Base-by-base conservation (phyloP, 305 asterid species). In the Fraxinus xanthoxyloides region DNA sequence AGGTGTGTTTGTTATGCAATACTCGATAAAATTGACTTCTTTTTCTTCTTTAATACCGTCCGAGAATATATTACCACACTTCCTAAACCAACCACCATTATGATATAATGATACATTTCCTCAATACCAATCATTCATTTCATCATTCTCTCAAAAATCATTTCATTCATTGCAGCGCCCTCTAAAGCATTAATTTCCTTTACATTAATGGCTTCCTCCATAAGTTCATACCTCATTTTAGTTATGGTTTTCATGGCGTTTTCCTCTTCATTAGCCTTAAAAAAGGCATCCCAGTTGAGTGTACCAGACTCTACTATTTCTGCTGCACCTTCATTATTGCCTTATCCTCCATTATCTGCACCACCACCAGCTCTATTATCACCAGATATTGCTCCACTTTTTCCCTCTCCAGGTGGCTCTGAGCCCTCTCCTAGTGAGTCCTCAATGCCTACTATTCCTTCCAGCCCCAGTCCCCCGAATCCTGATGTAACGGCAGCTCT, bases 381-480 rank as follows among this genome's bases (percentile, higher is more conserved):
- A 7, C 98, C 97, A n/a, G 97, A 93, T 77, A 89, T 89, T 31
- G 61, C 82, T 61, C 98, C 97, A 35, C 89, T 92, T 30, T 93
- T 94, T 82, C 98, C 98, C 31, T 88, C 98, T 6, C 94, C 97
- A 0, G 89, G 92, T 69, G 97, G 94, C 77, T 76, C 97, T 17
- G 89, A 83, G 77, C 94, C 90, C 28, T 85, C 98, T 65, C 98
- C 98, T 4, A 80, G 84, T 13, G 97, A 93, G 5, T 90, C 97
- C 31, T 79, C 92, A 67, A 72, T 89, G 28, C 98, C 98, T 12
- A 88, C 89, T 15, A 93, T 93, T 72, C 97, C 98, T 77, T 93
- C 98, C 13, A 95, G 98, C 83, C 98, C 93, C 5, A 95, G 98
- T 82, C 97, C 98, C 34, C 98, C 98, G 0, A 93, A 93, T 72